A percentile compares a stretch with the other conserved stretches of the same genome.
Conservation (phyloP, 805 yeast species). For the Starmera quercuum region DNA sequence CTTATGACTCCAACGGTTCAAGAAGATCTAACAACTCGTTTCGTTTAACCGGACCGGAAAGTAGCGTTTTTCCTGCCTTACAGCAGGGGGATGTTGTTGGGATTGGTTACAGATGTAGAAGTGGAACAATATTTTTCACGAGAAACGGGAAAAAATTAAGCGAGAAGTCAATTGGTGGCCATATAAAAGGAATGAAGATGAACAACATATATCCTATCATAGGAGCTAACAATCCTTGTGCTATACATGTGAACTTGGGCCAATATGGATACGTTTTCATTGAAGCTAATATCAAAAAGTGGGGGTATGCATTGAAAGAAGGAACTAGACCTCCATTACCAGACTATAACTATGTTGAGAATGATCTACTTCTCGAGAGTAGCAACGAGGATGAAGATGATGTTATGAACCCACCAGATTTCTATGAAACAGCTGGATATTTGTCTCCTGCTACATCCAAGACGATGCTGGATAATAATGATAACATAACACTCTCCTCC, state of each 20-base stretch:
- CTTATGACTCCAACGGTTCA: conserved; percentile 83
- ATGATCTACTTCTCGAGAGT: conserved; percentile 70
- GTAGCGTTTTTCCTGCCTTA: conserved; percentile 48
- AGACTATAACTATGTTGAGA: conserved; percentile 71
- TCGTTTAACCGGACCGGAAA: conserved; percentile 32
- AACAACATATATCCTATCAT: conserved; percentile 78
- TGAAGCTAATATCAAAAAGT: conserved; percentile 78
- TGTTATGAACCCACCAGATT: conserved; percentile 18
- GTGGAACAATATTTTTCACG: conserved; percentile 88
- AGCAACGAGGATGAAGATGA: conserved; percentile 27
- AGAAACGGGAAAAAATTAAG: conserved; percentile 85
- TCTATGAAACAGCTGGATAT: conserved; percentile 19
- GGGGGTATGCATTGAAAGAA: conserved; percentile 79
- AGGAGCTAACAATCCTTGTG: conserved; percentile 78
- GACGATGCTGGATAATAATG: conserved; percentile 17
- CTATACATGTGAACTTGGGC: conserved; percentile 84
- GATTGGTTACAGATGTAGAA: conserved; percentile 74
- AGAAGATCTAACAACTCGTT: conserved; percentile 79
- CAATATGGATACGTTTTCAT: conserved; percentile 74
- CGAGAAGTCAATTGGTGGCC: conserved; percentile 79
- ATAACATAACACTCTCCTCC: conserved; percentile 19
- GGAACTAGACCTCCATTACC: conserved; percentile 94
- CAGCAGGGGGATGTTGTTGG: conserved; percentile 90
- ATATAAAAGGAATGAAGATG: conserved; percentile 60
- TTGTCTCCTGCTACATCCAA: conserved; percentile 22